Evolutionary conservation across 805 yeast species (phyloP).

Genomic region (Lachancea nothofagi): DNA sequence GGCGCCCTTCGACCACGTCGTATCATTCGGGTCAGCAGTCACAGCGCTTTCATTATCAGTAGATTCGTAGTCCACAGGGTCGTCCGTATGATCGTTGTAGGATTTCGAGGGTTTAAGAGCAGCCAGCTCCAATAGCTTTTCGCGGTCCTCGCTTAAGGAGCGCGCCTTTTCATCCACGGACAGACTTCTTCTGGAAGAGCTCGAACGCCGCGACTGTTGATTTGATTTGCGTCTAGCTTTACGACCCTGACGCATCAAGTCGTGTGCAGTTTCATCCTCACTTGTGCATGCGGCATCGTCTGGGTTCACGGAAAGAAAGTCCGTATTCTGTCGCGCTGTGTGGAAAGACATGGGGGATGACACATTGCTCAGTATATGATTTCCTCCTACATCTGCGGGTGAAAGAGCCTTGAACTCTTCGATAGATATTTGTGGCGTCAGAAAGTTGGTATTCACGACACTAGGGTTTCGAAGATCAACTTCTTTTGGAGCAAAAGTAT

Average conservation of each 20-base stretch:
- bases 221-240: conserved; percentile 18
- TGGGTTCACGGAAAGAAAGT: conserved; percentile 5
- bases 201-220: conserved; percentile 17
- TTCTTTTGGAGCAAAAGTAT: neutral
- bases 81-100: conserved; percentile 6
- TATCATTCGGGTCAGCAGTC: conserved; percentile 14
- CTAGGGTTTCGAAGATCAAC: neutral
- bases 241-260: conserved; percentile 26
- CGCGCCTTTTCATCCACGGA: conserved; percentile 30
- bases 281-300: conserved; percentile 4
- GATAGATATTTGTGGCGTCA: conserved; percentile 23
- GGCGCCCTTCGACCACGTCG: conserved; percentile 14
- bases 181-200: conserved; percentile 14
- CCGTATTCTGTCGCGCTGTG: conserved; percentile 1
- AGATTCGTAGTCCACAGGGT: conserved; percentile 7
- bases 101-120: conserved; percentile 19
- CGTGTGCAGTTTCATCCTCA: conserved; percentile 6
- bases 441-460: neutral
- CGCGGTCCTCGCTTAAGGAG: conserved; percentile 30
- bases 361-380: conserved; percentile 1
- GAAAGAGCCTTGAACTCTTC: conserved; percentile 21
- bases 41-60: conserved; percentile 17
- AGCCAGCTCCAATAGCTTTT: conserved; percentile 28
- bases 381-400: neutral
- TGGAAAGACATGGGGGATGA: conserved; percentile 7